These are phyloP conservation scores for Litsea cubeba DNA, from an alignment of 164 flowering plant species.

Conservation along the genomic window DNA sequence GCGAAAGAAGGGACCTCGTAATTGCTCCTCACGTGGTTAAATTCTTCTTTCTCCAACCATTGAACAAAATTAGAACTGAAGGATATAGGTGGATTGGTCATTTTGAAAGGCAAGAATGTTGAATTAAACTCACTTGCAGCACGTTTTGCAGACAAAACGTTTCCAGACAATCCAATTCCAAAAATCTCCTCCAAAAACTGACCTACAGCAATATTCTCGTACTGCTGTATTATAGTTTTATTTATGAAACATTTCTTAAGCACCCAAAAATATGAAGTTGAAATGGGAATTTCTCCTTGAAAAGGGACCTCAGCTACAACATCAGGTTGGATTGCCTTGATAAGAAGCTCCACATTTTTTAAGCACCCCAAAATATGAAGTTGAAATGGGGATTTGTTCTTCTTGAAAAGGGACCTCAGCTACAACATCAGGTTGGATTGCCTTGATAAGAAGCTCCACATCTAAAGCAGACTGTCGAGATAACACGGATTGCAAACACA, in stretches of 20 bases:
- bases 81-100: background rate
- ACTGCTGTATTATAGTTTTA: constrained; percentile 50
- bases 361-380: too few relatives aligned
- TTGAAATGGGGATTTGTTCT: too few relatives aligned
- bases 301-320: constrained; percentile 57
- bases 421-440: too few relatives aligned
- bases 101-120: constrained; percentile 26
- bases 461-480: too few relatives aligned
- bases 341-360: constrained; percentile 63
- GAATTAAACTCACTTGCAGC: constrained; percentile 30
- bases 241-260: constrained; percentile 59
- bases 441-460: too few relatives aligned
- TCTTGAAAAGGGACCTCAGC: too few relatives aligned
- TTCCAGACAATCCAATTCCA: constrained; percentile 71
- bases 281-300: constrained; percentile 25
- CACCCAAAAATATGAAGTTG: constrained; percentile 65
- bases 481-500: too few relatives aligned
- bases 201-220: constrained; percentile 66
- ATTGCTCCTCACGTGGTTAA: constrained; percentile 29
- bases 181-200: constrained; percentile 70
- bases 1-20: constrained; percentile 74
- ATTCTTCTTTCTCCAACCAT: constrained; percentile 16
- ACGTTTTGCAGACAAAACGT: constrained; percentile 60
- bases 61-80: constrained; percentile 22
- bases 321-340: constrained; percentile 61